phyloP scores from a whole-genome alignment of 2,329 filamentous ascomycete genomes.

The Ceratocystis cacaofunesta region DNA sequence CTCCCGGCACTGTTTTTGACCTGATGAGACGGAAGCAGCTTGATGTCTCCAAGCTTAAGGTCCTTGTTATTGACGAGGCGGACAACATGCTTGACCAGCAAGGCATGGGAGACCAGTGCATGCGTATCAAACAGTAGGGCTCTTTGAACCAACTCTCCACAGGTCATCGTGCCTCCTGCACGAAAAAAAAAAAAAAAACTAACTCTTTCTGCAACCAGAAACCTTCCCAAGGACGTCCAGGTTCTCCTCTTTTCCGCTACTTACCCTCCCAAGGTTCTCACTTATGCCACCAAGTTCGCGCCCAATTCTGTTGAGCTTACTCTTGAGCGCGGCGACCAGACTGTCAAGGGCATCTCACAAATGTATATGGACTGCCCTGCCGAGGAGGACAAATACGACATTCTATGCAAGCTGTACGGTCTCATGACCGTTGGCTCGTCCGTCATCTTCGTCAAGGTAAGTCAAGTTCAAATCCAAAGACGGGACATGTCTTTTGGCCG shows the following conservation, averaged over 20 bases:
- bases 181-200: neutral
- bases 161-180: no score
- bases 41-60: constrained; percentile 54
- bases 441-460: constrained; percentile 90
- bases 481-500: neutral
- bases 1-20: constrained; percentile 84
- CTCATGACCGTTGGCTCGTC: constrained; percentile 94
- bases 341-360: constrained; percentile 92
- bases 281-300: constrained; percentile 72
- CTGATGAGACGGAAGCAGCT: constrained; percentile 65
- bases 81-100: constrained; percentile 98
- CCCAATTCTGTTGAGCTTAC: constrained; percentile 77
- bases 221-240: constrained; percentile 63
- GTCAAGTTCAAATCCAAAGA: constrained; percentile 17
- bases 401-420: constrained; percentile 84
- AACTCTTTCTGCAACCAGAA: constrained; percentile 30
- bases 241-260: constrained; percentile 93
- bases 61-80: constrained; percentile 88
- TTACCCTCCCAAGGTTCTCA: constrained; percentile 70
- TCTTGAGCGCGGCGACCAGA: constrained; percentile 78
- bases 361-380: constrained; percentile 88
- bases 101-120: constrained; percentile 87
- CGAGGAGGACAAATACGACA: constrained; percentile 71
- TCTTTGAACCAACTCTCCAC: no score
- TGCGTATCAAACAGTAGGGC: constrained; percentile 68